phyloP scores from a whole-genome alignment of 2,329 filamentous ascomycete species.

The Alternaria sp. region DNA sequence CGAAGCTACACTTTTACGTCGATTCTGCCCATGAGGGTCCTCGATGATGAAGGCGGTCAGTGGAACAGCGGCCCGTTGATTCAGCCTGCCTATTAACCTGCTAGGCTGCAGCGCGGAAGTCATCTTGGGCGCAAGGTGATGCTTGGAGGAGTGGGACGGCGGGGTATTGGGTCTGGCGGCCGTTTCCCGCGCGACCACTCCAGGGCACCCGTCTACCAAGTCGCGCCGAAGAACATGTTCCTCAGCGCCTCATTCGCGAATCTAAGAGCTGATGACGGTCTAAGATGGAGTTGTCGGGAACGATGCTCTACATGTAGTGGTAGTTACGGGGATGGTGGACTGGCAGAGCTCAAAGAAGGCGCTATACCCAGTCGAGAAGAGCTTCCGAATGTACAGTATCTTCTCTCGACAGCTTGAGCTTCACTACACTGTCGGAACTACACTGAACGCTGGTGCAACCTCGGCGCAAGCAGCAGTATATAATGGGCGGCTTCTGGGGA shows the following conservation, averaged over 20 bases:
- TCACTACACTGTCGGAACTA: constrained; percentile 27
- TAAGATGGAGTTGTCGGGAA: constrained; percentile 24
- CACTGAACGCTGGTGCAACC: neutral
- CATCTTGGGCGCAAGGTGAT: constrained; percentile 13
- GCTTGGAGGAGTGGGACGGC: constrained; percentile 15
- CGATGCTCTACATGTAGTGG: constrained; percentile 20
- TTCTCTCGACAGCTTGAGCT: constrained; percentile 16
- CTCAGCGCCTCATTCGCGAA: constrained; percentile 20
- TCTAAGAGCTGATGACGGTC: constrained; percentile 18
- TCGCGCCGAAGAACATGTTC: constrained; percentile 15
- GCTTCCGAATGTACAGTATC: constrained; percentile 27
- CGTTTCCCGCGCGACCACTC: neutral
- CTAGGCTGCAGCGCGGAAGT: constrained; percentile 14
- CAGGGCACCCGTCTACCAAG: neutral
- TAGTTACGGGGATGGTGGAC: constrained; percentile 1
- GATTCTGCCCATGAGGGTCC: constrained; percentile 39
- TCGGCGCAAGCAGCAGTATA: constrained; percentile 19
- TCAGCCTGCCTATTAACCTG: constrained; percentile 41
- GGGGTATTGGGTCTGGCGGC: constrained; percentile 25
- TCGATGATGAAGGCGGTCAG: constrained; percentile 42
- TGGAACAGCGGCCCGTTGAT: constrained; percentile 46
- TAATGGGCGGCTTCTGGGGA: constrained; percentile 24
- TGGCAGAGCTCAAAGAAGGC: constrained; percentile 7
- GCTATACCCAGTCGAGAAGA: constrained; percentile 24
- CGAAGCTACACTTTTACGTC: constrained; percentile 28